These are phyloP conservation scores for Globisporangium viniferum DNA, from an alignment of 352 stramenopile genomes.

Conservation along the genomic window DNA sequence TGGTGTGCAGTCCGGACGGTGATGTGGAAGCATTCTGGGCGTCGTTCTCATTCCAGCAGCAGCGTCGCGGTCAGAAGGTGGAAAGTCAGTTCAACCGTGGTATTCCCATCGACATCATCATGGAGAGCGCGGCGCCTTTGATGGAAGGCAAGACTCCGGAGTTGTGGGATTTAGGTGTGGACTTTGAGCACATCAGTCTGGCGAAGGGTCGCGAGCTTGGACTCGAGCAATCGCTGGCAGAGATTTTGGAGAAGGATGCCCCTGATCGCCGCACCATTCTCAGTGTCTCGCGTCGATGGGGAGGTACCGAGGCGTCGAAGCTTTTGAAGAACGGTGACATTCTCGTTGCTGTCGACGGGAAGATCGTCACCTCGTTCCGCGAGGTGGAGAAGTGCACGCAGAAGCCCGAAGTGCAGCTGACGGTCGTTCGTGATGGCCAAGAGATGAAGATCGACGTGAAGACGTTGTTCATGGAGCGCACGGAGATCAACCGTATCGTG, in stretches of 20 bases:
- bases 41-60: conserved; percentile 87
- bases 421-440: conserved; percentile 80
- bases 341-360: conserved; percentile 78
- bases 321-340: conserved; percentile 84
- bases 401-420: conserved; percentile 76
- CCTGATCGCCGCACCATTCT: conserved; percentile 77
- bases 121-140: conserved; percentile 76
- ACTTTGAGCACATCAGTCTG: conserved; percentile 88
- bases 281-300: conserved; percentile 72
- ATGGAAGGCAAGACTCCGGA: conserved; percentile 67
- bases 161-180: conserved; percentile 79
- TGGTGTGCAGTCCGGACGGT: conserved; percentile 66
- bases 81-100: conserved; percentile 86
- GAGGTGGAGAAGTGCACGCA: conserved; percentile 82
- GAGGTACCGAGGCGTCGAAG: conserved; percentile 63
- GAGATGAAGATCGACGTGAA: conserved; percentile 73
- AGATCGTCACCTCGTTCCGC: conserved; percentile 82
- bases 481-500: conserved; percentile 89
- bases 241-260: conserved; percentile 69
- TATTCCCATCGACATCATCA: conserved; percentile 86
- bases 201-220: conserved; percentile 87
- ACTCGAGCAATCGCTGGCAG: conserved; percentile 71
- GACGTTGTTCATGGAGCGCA: conserved; percentile 75
- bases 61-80: conserved; percentile 64
- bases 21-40: conserved; percentile 83